Percentiles rank a stretch among this genome's conserved stretches.
Conservation (phyloP, 805 yeast genomes). For the Isabelozyma rhagii region DNA sequence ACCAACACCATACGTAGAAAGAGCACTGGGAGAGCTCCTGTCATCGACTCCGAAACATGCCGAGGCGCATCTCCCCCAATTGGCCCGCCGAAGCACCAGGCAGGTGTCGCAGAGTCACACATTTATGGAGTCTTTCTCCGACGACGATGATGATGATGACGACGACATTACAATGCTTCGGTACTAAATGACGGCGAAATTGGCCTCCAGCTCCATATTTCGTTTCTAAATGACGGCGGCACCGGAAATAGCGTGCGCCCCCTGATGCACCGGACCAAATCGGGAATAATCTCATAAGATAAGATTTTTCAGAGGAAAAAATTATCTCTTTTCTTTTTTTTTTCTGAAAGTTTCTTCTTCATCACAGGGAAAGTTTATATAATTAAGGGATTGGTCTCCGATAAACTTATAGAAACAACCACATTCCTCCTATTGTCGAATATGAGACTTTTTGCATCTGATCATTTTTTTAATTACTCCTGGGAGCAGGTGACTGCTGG, state of each 20-base stretch:
- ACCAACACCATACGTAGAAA: background rate
- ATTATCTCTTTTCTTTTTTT: background rate
- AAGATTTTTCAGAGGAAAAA: background rate
- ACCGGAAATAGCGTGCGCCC: background rate
- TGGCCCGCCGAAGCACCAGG: background rate
- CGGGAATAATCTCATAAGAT: background rate
- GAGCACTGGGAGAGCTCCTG: background rate
- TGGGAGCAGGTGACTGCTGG: constrained; percentile 97
- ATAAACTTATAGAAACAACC: no score
- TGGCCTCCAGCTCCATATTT: no score
- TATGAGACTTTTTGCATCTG: constrained; percentile 78
- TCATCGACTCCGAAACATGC: background rate
- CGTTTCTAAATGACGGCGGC: no score
- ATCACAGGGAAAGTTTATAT: background rate
- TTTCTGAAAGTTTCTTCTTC: background rate
- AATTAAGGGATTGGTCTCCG: no score
- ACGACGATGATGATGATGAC: background rate
- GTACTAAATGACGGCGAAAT: no score
- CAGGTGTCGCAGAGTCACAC: background rate
- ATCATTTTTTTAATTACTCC: constrained; percentile 71
- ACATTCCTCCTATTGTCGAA: no score
- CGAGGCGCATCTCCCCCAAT: background rate
- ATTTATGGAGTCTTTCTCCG: background rate
- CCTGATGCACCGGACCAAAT: background rate
- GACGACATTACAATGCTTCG: background rate